Base-by-base conservation (phyloP, 2,329 filamentous ascomycete species). In the Gaeumannomyces sp. region DNA sequence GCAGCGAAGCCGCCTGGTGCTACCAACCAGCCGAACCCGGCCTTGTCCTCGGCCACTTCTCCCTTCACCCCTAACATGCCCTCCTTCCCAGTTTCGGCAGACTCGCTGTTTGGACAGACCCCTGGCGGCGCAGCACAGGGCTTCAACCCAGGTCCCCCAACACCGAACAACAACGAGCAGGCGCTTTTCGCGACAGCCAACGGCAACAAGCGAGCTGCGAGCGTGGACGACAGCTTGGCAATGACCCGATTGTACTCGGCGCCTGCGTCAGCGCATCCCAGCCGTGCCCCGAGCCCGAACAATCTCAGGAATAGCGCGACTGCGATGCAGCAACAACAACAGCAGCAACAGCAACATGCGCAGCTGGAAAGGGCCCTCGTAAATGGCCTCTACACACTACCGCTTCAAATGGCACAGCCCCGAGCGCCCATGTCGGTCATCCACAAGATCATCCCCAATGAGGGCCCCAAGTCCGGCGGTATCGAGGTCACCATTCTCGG, bases 401-500 rank as follows among this genome's bases (percentile, higher is more conserved):
- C 84, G 33, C 73, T 85, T 33, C 76, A 75, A 10, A 76, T 83
- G 64, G 79, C 79, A 61, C 79, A 81, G 59, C 78, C 82, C n/a
- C 78, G 82, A 35, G 64, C 69, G 1, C 73, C 76, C 14, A 80
- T 84, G 2, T 85, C 89, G 1, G 84, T 85, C 25, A 94, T 96
- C 28, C 89, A 92, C 73, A 94, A 93, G 74, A 83, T 97, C 67
- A 91, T 95, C 50, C 93, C 93, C 0, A 84, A 84, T 35, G 91
- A 96, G 74, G 93, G 93, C 0, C 91, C 93, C 8, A 91, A 88
- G 66, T 86, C 86, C 50, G 93, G 93, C 66, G 93, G 93, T 58
- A 93, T 92, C 63, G 93, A 97, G 74, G 92, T 97, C 3, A 94
- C 91, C 0, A 85, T 95, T 65, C 80, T 96, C 11, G 93, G 93